A percentile compares a stretch with the other conserved stretches of the same genome.
Conservation (phyloP, 495 filamentous ascomycete species). For the Stereocaulon alpinum region DNA sequence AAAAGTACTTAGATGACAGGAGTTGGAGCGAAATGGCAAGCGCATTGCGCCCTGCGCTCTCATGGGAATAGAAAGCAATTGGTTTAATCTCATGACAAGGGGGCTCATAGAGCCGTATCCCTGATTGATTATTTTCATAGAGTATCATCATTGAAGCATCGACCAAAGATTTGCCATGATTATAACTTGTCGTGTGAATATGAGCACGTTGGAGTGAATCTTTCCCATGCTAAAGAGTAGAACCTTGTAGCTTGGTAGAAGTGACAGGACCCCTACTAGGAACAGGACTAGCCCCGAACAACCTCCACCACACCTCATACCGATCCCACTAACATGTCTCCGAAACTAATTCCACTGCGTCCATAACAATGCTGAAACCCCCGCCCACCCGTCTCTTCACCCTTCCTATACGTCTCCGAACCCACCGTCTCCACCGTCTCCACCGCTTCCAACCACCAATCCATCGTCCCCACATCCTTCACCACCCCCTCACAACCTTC, state of each 20-base stretch:
- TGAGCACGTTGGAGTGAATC: too few relatives aligned
- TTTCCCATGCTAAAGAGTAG: not conserved
- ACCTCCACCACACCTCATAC: not conserved
- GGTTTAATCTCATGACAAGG: not conserved
- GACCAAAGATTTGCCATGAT: too few relatives aligned
- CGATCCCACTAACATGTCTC: not conserved
- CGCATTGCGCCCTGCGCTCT: slow-evolving; percentile 7
- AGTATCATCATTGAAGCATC: too few relatives aligned
- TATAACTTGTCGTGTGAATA: too few relatives aligned
- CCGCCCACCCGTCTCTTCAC: not conserved
- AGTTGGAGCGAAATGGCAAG: not conserved
- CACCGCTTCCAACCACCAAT: not conserved
- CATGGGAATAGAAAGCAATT: not conserved
- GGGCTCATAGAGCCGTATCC: not conserved
- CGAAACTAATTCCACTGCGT: not conserved
- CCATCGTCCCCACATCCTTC: not conserved
- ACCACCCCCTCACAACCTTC: not conserved
- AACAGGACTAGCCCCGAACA: not conserved
- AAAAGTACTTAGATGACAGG: not conserved
- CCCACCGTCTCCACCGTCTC: not conserved
- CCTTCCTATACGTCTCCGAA: not conserved
- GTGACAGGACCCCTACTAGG: not conserved
- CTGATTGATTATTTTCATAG: not conserved
- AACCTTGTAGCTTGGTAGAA: not conserved
- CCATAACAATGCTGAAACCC: slow-evolving; percentile 1